Percentiles rank a stretch among this genome's conserved stretches.
phyloP scores from a whole-genome alignment of 139 green algal genomes.

The Haematococcus sp. region DNA sequence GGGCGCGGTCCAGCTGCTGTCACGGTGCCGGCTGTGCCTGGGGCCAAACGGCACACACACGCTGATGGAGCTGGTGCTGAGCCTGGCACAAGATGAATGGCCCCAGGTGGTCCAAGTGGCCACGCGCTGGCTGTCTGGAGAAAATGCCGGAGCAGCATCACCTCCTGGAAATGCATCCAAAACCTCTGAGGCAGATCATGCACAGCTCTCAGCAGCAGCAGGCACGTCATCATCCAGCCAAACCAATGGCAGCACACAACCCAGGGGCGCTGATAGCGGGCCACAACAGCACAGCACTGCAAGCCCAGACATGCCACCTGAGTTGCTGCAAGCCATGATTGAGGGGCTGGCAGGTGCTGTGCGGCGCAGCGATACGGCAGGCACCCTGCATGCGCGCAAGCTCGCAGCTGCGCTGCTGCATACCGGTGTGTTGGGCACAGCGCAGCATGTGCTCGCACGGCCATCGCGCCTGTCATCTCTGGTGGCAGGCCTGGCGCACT shows the following conservation, averaged over 20 bases:
- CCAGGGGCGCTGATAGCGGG: too few relatives aligned
- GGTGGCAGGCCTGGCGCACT: slow-evolving; percentile 23
- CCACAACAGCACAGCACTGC: slow-evolving; percentile 8
- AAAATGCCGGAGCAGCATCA: background rate
- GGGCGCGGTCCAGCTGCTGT: slow-evolving; percentile 43
- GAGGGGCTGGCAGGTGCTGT: slow-evolving; percentile 37
- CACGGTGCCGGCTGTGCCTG: slow-evolving; percentile 31
- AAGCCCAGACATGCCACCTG: background rate
- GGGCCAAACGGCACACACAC: slow-evolving; percentile 1
- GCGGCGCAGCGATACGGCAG: slow-evolving; percentile 30
- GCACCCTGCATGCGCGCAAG: slow-evolving; percentile 39
- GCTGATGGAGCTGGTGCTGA: slow-evolving; percentile 21
- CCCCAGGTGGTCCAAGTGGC: slow-evolving; percentile 33
- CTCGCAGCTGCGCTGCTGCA: slow-evolving; percentile 52
- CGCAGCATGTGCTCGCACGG: slow-evolving; percentile 34
- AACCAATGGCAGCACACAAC: too few relatives aligned
- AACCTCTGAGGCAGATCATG: too few relatives aligned
- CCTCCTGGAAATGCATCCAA: too few relatives aligned
- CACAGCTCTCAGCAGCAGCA: slow-evolving; percentile 12
- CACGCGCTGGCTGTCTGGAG: slow-evolving; percentile 27
- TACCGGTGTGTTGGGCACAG: slow-evolving; percentile 18
- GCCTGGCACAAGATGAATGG: slow-evolving; percentile 66
- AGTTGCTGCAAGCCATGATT: slow-evolving; percentile 31
- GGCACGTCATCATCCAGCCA: too few relatives aligned
- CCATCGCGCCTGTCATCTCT: slow-evolving; percentile 32